Evolutionary conservation across 495 filamentous ascomycete species (phyloP), one percentile per base, ranked within the genome.

Genomic region (Glutinoglossum americanum): DNA sequence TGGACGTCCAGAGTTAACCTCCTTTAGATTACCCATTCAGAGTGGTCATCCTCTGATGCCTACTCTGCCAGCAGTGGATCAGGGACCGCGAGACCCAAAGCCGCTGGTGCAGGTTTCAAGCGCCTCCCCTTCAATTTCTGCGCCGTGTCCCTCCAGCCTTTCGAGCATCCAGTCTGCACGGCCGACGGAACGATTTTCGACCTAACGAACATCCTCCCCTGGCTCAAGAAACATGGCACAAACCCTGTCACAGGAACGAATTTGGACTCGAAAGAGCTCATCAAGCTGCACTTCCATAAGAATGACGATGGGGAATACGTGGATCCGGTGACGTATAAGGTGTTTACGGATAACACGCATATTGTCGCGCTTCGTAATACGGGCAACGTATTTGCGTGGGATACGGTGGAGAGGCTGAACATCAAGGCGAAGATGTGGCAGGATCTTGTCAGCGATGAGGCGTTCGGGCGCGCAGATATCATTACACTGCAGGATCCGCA

Each of bases 71-170:
- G 76, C 57, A 78, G 74, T 32, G 85, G 86, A 66, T 77, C 84
- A 39, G 84, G 81, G 58, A 81, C 84, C 17, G 62, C 68, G 23
- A 73, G 66, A 48, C 62, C 72, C 6, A 68, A 65, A n/a, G 76
- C 75, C 35, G 30, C 30, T 33, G 74, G 64, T 19, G 72, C 68
- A 37, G 76, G 78, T 32, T 99, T 97, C 74, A 84, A 83, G 65
- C 85, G 87, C 26, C 78, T 98, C 3, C 92, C 92, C 39, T 98
- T 94, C 79, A 96, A 95, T 75, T 97, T 90, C 73, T 98, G 92
- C 77, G 87, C 92, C 60, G 81, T 94, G 39, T 90, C 85, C 27
- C 81, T 98, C 19, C 92, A 97, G 65, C 92, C 92, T 0, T 94
- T 88, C 71, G 74, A 80, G 67, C 83, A 87, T 59, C 87, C 87